Evolutionary conservation across 768 basidiomycete genomes (phyloP).

Genomic region (Mycena leptocephala): DNA sequence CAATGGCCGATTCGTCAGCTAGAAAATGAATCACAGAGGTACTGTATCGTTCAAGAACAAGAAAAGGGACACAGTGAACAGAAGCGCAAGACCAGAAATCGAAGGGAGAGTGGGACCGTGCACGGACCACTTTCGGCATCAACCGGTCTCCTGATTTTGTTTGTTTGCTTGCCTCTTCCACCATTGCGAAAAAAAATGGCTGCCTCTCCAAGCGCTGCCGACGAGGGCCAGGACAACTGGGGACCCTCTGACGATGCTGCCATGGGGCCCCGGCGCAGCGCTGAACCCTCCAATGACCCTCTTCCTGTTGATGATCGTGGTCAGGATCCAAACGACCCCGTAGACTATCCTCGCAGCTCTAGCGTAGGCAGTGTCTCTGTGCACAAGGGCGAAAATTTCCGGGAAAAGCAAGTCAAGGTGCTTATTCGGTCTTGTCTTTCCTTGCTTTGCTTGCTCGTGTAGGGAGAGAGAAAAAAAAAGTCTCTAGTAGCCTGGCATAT

Average conservation of each 20-base stretch:
- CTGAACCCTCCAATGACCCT: slow-evolving; percentile 62
- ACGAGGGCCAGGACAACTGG: slow-evolving; percentile 60
- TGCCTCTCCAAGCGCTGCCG: slow-evolving; percentile 34
- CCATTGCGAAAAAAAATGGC: slow-evolving; percentile 32
- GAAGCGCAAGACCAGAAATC: too few relatives aligned
- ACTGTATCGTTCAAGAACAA: too few relatives aligned
- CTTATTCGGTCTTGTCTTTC: slow-evolving; percentile 69
- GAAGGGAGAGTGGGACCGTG: too few relatives aligned
- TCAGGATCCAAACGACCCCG: slow-evolving; percentile 64
- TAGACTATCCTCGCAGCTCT: slow-evolving; percentile 68
- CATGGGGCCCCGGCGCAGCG: slow-evolving; percentile 59
- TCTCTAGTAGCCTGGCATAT: slow-evolving; percentile 55
- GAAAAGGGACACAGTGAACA: too few relatives aligned
- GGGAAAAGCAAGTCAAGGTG: slow-evolving; percentile 91
- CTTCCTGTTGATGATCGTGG: slow-evolving; percentile 67
- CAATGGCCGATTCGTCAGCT: too few relatives aligned
- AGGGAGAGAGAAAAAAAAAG: slow-evolving; percentile 45
- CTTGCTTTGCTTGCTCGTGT: slow-evolving; percentile 34
- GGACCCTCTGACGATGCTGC: slow-evolving; percentile 64
- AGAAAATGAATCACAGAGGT: too few relatives aligned
- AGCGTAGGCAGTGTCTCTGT: slow-evolving; percentile 62
- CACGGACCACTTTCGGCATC: slow-evolving; percentile 12
- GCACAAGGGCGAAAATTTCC: slow-evolving; percentile 65
- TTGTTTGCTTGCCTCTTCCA: not conserved
- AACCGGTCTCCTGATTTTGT: not conserved